These are phyloP conservation scores for Dipodascus geniculatus DNA, from an alignment of 805 yeast species.

Conservation along the genomic window DNA sequence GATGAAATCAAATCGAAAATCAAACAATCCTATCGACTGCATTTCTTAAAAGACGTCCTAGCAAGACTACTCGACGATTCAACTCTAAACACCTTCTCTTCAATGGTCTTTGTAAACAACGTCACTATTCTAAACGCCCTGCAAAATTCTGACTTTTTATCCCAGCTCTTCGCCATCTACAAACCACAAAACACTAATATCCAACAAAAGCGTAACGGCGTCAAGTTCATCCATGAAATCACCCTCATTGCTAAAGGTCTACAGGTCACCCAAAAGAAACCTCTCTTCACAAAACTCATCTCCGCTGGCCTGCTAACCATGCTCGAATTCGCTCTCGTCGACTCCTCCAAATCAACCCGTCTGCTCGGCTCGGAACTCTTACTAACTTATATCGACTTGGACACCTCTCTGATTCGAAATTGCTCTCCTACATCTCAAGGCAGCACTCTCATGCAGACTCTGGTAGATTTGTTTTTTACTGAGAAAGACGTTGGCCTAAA, in stretches of 20 bases:
- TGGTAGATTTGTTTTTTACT: slow-evolving; percentile 47
- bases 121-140: slow-evolving; percentile 51
- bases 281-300: slow-evolving; percentile 52
- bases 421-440: slow-evolving; percentile 4
- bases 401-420: slow-evolving; percentile 42
- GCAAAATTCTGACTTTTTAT: slow-evolving; percentile 42
- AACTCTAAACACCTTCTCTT: slow-evolving; percentile 52
- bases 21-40: slow-evolving; percentile 64
- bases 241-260: slow-evolving; percentile 59
- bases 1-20: slow-evolving; percentile 41
- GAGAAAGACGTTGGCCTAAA: slow-evolving; percentile 63
- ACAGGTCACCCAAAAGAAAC: slow-evolving; percentile 48
- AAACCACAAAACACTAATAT: slow-evolving; percentile 11
- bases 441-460: slow-evolving; percentile 13
- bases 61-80: slow-evolving; percentile 77
- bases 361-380: slow-evolving; percentile 71
- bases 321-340: slow-evolving; percentile 59
- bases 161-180: slow-evolving; percentile 49
- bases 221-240: slow-evolving; percentile 69
- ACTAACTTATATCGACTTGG: slow-evolving; percentile 74
- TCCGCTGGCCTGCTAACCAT: slow-evolving; percentile 58
- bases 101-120: slow-evolving; percentile 59
- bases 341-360: slow-evolving; percentile 36
- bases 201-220: slow-evolving; percentile 47
- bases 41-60: slow-evolving; percentile 74